These are phyloP conservation scores for Mortierella sp. DNA, from an alignment of 371 early-diverging fungal species.

Conservation along the genomic window DNA sequence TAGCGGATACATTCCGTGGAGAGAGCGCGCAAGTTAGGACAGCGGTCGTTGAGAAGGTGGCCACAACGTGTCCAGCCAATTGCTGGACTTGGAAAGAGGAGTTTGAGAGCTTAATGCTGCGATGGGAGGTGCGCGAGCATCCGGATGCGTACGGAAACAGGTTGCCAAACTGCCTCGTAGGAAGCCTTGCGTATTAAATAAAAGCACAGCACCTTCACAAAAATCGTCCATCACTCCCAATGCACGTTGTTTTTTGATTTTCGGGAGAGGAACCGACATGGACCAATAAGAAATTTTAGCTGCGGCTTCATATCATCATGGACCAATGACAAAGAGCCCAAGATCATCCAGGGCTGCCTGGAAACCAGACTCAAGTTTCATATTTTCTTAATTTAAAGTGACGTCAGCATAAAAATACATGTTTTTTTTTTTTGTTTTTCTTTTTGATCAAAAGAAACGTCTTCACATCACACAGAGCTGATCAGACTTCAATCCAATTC, in stretches of 20 bases:
- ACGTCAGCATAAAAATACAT: slow-evolving; percentile 10
- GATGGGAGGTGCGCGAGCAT: slow-evolving; percentile 34
- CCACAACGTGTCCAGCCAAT: slow-evolving; percentile 11
- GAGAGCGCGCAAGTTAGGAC: slow-evolving; percentile 10
- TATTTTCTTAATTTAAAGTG: too few species aligned
- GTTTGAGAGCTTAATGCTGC: slow-evolving; percentile 27
- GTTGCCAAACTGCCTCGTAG: slow-evolving; percentile 30
- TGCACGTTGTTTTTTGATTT: too few species aligned
- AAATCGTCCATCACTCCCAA: too few species aligned
- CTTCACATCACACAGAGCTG: not conserved
- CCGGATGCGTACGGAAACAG: slow-evolving; percentile 2
- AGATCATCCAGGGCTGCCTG: too few species aligned
- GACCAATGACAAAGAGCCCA: too few species aligned
- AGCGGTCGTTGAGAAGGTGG: slow-evolving; percentile 12
- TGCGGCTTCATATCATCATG: too few species aligned
- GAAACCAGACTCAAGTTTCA: too few species aligned
- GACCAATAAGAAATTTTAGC: too few species aligned
- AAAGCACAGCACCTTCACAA: not conserved
- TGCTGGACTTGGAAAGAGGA: slow-evolving; percentile 14
- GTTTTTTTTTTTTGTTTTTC: not conserved
- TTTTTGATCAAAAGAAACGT: not conserved
- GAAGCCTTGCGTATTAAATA: slow-evolving; percentile 4
- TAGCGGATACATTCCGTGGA: not conserved
- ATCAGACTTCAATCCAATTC: not conserved
- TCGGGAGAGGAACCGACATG: too few species aligned